These are phyloP conservation scores for Dysphania ambrosioides DNA, from an alignment of 148 eudicot species.

Conservation along the genomic window DNA sequence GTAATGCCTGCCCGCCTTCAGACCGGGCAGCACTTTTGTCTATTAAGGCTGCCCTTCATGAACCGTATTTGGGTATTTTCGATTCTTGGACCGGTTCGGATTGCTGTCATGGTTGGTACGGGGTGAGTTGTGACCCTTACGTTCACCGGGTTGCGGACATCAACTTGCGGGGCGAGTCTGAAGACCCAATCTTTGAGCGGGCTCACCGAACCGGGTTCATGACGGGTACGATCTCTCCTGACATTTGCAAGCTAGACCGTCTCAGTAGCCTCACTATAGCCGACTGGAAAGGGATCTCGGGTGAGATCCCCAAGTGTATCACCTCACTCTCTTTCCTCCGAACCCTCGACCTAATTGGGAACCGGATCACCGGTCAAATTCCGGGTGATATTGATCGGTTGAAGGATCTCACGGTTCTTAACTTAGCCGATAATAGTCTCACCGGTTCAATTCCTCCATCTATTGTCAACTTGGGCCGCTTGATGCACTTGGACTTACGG, in stretches of 20 bases:
- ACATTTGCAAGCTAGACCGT: constrained; percentile 58
- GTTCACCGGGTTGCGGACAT: constrained; percentile 63
- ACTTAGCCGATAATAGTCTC: constrained; percentile 62
- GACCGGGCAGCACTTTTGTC: constrained; percentile 73
- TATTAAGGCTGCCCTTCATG: constrained; percentile 53
- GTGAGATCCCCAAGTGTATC: constrained; percentile 59
- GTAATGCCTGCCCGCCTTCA: constrained; percentile 56
- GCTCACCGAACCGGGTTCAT: constrained; percentile 74
- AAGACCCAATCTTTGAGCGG: constrained; percentile 61
- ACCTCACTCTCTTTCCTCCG: constrained; percentile 49
- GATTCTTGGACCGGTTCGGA: constrained; percentile 72
- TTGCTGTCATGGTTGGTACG: constrained; percentile 83
- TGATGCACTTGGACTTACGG: constrained; percentile 74
- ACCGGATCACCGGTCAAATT: constrained; percentile 53
- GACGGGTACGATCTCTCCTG: constrained; percentile 66
- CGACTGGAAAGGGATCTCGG: constrained; percentile 91
- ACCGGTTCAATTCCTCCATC: constrained; percentile 60
- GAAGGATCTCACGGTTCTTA: constrained; percentile 64
- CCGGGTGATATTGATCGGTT: constrained; percentile 59
- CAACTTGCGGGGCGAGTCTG: constrained; percentile 82
- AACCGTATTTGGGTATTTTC: constrained; percentile 73
- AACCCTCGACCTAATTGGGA: constrained; percentile 64
- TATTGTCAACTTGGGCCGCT: constrained; percentile 38
- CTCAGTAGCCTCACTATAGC: constrained; percentile 66
- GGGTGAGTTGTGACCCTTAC: constrained; percentile 65